phyloP scores from a whole-genome alignment of 2,329 filamentous ascomycete species.

The Xylariales sp. region DNA sequence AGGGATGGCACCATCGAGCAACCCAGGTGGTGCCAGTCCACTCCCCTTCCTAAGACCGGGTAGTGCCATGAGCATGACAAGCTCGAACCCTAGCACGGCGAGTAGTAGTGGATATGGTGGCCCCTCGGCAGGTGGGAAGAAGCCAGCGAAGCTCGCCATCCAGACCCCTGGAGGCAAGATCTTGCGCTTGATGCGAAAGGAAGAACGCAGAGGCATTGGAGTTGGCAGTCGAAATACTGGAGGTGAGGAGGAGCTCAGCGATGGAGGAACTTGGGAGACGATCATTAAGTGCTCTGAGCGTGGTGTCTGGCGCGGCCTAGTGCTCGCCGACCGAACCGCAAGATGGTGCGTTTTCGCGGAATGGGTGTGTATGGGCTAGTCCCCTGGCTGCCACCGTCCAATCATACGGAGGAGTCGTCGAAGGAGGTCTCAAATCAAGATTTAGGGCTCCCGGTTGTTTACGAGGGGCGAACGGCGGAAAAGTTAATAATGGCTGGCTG shows the following conservation, averaged over 20 bases:
- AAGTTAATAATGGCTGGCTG: background rate
- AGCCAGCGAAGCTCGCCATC: conserved; percentile 92
- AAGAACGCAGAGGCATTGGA: conserved; percentile 54
- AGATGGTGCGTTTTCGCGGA: conserved; percentile 92
- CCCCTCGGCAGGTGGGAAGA: conserved; percentile 48
- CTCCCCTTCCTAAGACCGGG: conserved; percentile 57
- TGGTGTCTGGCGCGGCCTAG: conserved; percentile 75
- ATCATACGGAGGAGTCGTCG: conserved; percentile 14
- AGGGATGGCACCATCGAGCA: conserved; percentile 40
- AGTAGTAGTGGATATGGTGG: conserved; percentile 41
- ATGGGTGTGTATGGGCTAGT: conserved; percentile 58
- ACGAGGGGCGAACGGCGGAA: background rate
- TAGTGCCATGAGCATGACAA: conserved; percentile 62
- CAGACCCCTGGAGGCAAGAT: conserved; percentile 95
- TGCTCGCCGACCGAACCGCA: conserved; percentile 77
- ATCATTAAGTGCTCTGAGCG: conserved; percentile 85
- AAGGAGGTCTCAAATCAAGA: too few species aligned
- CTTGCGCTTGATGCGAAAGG: conserved; percentile 77
- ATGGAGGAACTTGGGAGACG: conserved; percentile 80
- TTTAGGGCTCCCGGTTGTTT: too few species aligned
- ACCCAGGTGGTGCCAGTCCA: conserved; percentile 47
- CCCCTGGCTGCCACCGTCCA: background rate
- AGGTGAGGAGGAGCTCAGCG: conserved; percentile 53
- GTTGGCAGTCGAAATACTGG: conserved; percentile 30
- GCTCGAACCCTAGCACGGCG: conserved; percentile 52